Evolutionary conservation across 441 rosid genomes (phyloP).

Genomic region (Theobroma grandiflorum): DNA sequence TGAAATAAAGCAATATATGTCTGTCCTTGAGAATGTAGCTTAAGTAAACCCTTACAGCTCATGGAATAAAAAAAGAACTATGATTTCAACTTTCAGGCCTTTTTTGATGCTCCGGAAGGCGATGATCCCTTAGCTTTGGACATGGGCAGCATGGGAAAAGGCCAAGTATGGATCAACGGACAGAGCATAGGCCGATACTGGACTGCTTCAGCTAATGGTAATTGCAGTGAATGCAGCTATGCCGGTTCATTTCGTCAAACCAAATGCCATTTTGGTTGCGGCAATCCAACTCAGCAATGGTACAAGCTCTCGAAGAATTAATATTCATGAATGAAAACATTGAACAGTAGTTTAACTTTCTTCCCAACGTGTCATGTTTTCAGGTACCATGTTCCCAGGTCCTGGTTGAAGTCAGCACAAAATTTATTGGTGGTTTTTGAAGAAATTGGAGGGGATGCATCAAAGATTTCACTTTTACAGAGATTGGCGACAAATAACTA

Average conservation of each 20-base stretch:
- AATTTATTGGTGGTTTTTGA: conserved; percentile 46
- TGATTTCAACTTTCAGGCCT: conserved; percentile 31
- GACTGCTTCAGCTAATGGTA: conserved; percentile 36
- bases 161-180: conserved; percentile 51
- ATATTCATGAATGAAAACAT: background rate
- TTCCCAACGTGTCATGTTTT: conserved; percentile 4
- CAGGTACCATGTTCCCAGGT: conserved; percentile 53
- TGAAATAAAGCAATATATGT: background rate
- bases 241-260: conserved; percentile 34
- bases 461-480: conserved; percentile 38
- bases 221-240: conserved; percentile 42
- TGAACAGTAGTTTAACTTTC: background rate
- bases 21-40: background rate
- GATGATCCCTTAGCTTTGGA: conserved; percentile 51
- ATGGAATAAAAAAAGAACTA: background rate
- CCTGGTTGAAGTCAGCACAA: conserved; percentile 43
- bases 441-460: conserved; percentile 44
- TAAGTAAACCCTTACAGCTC: background rate
- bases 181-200: conserved; percentile 53
- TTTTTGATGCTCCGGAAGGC: conserved; percentile 45
- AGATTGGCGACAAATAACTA: conserved; percentile 30
- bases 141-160: conserved; percentile 55
- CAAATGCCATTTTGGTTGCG: conserved; percentile 45
- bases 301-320: conserved; percentile 16
- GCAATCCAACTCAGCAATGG: conserved; percentile 51